Base-by-base conservation (phyloP, 768 basidiomycete genomes). In the Russula sp. region DNA sequence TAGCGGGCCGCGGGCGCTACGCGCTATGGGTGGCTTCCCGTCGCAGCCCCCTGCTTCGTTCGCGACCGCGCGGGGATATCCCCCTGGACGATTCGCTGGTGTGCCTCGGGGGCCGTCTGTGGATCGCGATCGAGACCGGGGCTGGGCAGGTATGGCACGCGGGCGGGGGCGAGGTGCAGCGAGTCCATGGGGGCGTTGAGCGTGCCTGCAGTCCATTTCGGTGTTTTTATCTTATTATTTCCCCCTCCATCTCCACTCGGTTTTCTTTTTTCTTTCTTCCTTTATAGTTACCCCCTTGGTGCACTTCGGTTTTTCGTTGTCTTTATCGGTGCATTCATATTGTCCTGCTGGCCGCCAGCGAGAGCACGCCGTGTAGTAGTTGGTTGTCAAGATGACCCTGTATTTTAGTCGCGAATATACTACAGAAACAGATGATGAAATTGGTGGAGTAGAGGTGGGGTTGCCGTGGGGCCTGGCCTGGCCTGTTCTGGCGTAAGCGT, bases 81-180 rank as follows among this genome's bases (percentile, higher is more conserved):
- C 56, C 18, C 46, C 56, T 1, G 58, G 59, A 3, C 59, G 52
- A 22, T 65, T 63, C 32, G 62, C 57, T 6, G 62, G 59, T 3
- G 60, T 66, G 7, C 65, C 65, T 0, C 64, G 65, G 11, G 65
- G 65, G 1, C 65, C 66, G 45, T 65, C 64, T 18, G 66, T 61
- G 5, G 66, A 65, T 55, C 59, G 66, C 5, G 64, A 65, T 8
- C 59, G 65, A 14, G 64, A 66, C n/a, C 59, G 65, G 13, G 60
- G 64, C 0, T 67, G 66, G 66, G 43, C 34, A 2, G 48, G 64
- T 6, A 22, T 50, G 5, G 8, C n/a, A 35, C 59, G 66, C 3
- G 66, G 64, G 1, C 58, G 63, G 3, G 63, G 65, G 10, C 58
- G 65, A 42, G 65, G 65, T 1, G 29, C 64, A 10, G 36, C 59